These are phyloP conservation scores for Candida sanyiensis DNA, from an alignment of 805 yeast species.

Conservation along the genomic window DNA sequence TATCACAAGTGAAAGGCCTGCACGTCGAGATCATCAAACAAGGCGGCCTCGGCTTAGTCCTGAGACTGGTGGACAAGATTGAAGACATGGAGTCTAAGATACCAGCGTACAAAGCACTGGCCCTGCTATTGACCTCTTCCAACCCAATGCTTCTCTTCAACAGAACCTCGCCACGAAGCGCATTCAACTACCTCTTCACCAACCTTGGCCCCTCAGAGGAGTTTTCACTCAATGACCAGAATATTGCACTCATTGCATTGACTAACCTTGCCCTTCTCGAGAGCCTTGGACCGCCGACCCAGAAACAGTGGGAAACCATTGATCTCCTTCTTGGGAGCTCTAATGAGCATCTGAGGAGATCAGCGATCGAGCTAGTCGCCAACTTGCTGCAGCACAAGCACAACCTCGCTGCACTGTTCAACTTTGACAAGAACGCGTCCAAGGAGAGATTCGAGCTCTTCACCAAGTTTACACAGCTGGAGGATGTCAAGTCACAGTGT, in stretches of 20 bases:
- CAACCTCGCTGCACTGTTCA: conserved; percentile 51
- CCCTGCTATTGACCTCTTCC: conserved; percentile 38
- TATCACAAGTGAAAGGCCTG: conserved; percentile 22
- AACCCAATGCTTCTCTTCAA: conserved; percentile 40
- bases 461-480: conserved; percentile 35
- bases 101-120: conserved; percentile 37
- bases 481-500: conserved; percentile 37
- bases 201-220: conserved; percentile 26
- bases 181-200: conserved; percentile 33
- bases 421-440: conserved; percentile 36
- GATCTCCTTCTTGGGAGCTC: conserved; percentile 40
- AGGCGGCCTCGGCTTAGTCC: conserved; percentile 38
- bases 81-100: conserved; percentile 10
- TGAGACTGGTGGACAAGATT: conserved; percentile 21
- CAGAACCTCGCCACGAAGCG: conserved; percentile 18
- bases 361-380: conserved; percentile 58
- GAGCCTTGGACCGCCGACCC: conserved; percentile 29
- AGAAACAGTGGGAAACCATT: conserved; percentile 39
- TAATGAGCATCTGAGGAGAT: conserved; percentile 46
- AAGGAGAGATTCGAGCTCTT: conserved; percentile 36
- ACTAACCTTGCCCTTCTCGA: conserved; percentile 53
- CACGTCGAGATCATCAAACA: conserved; percentile 35
- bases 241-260: conserved; percentile 56
- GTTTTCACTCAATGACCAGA: conserved; percentile 31
- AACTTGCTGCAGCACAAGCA: conserved; percentile 44